These are phyloP conservation scores for Gamarada debralockiae DNA, from an alignment of 495 filamentous ascomycete species.

Conservation along the genomic window DNA sequence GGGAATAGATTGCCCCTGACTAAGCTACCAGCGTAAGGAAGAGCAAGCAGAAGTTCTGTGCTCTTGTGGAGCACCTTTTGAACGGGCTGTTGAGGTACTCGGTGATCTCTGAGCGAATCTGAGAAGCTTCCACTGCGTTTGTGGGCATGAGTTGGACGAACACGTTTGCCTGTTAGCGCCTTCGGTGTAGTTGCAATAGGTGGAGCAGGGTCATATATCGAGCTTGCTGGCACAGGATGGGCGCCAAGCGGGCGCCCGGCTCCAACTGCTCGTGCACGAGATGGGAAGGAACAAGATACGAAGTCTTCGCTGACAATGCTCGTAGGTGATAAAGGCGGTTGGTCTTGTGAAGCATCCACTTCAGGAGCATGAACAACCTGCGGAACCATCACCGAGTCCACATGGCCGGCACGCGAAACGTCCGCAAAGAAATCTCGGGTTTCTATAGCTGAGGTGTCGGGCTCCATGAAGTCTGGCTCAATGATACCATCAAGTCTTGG, in stretches of 20 bases:
- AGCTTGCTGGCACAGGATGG: conserved; percentile 58
- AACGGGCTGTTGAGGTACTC: conserved; percentile 47
- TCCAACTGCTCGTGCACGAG: conserved; percentile 48
- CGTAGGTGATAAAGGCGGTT: conserved; percentile 38
- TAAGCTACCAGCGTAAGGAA: conserved; percentile 74
- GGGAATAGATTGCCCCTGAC: conserved; percentile 79
- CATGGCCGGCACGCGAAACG: conserved; percentile 42
- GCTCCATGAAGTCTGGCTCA: conserved; percentile 33
- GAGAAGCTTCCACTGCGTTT: conserved; percentile 59
- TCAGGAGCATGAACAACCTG: background rate
- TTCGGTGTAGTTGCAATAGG: conserved; percentile 46
- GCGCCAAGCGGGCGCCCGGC: conserved; percentile 34
- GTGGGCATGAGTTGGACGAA: conserved; percentile 38
- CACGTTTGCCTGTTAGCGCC: conserved; percentile 47
- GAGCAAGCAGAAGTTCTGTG: conserved; percentile 54
- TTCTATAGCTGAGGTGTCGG: conserved; percentile 21
- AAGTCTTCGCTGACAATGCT: conserved; percentile 57
- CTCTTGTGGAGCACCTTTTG: conserved; percentile 46
- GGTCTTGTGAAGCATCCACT: background rate
- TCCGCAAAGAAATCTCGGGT: conserved; percentile 44
- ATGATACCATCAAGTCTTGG: conserved; percentile 37
- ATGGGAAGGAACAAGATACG: conserved; percentile 80
- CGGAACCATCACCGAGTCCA: conserved; percentile 11
- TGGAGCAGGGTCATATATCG: conserved; percentile 31
- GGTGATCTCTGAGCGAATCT: conserved; percentile 78